These are phyloP conservation scores for Cylindrotheca closterium DNA, from an alignment of 108 stramenopile species.

Conservation along the genomic window DNA sequence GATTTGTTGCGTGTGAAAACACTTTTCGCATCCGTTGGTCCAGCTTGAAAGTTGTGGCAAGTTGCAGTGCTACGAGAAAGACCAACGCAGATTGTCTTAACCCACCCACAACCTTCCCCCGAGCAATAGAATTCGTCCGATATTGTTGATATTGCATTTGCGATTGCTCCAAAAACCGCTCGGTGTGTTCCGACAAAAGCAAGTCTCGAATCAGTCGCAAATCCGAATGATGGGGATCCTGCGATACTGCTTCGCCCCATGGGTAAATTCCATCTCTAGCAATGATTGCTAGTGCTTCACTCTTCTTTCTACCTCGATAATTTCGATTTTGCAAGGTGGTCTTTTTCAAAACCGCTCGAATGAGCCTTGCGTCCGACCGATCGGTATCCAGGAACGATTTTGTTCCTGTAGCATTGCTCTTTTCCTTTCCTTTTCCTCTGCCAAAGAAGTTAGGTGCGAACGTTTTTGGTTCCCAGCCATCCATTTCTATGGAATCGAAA, in stretches of 20 bases:
- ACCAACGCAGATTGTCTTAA: constrained; percentile 11
- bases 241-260: constrained; percentile 15
- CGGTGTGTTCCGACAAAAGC: constrained; percentile 27
- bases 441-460: not conserved
- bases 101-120: not conserved
- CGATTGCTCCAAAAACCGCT: constrained; percentile 21
- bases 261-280: constrained; percentile 30
- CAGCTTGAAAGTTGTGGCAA: too few relatives aligned
- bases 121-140: constrained; percentile 4
- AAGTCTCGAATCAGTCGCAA: constrained; percentile 24
- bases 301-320: constrained; percentile 13
- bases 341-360: not conserved
- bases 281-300: constrained; percentile 26
- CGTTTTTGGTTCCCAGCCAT: not conserved
- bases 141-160: constrained; percentile 3
- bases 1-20: too few relatives aligned
- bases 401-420: too few relatives aligned
- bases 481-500: constrained; percentile 5
- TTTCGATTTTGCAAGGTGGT: not conserved
- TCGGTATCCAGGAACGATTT: too few relatives aligned
- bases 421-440: not conserved
- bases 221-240: constrained; percentile 18
- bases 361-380: not conserved
- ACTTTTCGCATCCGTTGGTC: too few relatives aligned
- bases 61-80: not conserved